Evolutionary conservation across 148 eudicot genomes (phyloP), one percentile per base, ranked within the genome.

Genomic region (Persicaria maculosa): DNA sequence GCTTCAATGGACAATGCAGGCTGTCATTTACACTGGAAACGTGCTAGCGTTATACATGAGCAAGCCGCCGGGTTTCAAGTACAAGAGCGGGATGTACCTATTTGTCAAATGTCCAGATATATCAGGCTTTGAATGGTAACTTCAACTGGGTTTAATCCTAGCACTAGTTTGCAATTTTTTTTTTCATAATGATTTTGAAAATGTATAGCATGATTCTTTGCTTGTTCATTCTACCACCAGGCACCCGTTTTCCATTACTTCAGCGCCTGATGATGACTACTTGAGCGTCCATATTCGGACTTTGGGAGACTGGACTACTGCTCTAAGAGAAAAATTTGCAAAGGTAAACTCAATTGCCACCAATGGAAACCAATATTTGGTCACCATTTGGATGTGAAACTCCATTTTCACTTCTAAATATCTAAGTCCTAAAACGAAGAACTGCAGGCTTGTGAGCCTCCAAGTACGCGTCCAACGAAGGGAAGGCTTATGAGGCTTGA

Each of bases 71-170:
- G 87, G 83, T 73, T 92, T 92, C 82, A 90, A 80, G 83, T 95
- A 95, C 87, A 95, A 90, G 87, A 95, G 99, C 77, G 97, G 97
- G 57, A 95, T 95, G 99, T 95, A 95, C 81, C 77, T 95, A 19
- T 95, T 92, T 61, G 94, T 95, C 68, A 92, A 95, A 82, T 95
- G 99, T 67, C 94, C 97, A 44, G 93, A 90, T 62, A 73, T 95
- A 80, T 90, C 99, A 22, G 83, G 74, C 67, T 90, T 87, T 67
- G 99, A 95, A 84, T 95, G 99, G 99, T 96, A 84, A 68, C 6
- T 65, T 55, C 15, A 5, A 52, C 73, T 75, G 19, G 11, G 54
- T 4, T 4, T 52, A n/a, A 73, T 50, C 19, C 7, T 65, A 43
- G 46, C 9, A 19, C 36, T 65, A 65, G 9, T 6, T 52, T 25